Percentiles rank a stretch among this genome's conserved stretches.
These are phyloP conservation scores for Pleurotus giganteus DNA, from an alignment of 768 basidiomycete species.

Conservation along the genomic window DNA sequence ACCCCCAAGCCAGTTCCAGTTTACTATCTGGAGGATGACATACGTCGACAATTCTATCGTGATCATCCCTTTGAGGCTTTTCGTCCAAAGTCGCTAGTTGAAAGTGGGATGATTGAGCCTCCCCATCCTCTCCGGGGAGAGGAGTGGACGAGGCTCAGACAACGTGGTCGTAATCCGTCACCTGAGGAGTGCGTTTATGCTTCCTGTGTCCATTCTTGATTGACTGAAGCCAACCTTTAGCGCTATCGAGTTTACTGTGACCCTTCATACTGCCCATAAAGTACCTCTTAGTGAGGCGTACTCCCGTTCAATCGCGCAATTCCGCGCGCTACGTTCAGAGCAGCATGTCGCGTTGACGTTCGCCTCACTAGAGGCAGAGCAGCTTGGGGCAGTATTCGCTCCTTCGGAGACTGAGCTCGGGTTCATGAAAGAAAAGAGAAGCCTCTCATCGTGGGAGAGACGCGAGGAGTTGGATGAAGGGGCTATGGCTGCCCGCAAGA, in stretches of 20 bases:
- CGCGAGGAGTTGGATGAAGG: conserved; percentile 57
- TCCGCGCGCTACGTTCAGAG: conserved; percentile 83
- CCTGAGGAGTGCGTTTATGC: conserved; percentile 84
- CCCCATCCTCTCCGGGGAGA: conserved; percentile 55
- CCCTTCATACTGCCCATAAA: conserved; percentile 65
- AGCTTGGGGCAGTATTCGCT: conserved; percentile 65
- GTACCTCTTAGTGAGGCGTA: conserved; percentile 80
- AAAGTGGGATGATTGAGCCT: conserved; percentile 56
- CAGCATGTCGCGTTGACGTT: conserved; percentile 74
- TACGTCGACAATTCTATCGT: conserved; percentile 88
- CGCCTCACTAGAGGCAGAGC: conserved; percentile 78
- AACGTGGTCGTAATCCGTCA: conserved; percentile 78
- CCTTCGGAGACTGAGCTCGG: conserved; percentile 59
- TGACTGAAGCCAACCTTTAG: conserved; percentile 38
- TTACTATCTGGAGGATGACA: conserved; percentile 77
- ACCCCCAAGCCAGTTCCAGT: conserved; percentile 56
- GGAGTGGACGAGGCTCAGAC: conserved; percentile 77
- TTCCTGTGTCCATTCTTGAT: background rate
- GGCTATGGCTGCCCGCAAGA: conserved; percentile 63
- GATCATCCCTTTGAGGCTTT: conserved; percentile 98
- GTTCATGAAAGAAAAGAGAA: conserved; percentile 60
- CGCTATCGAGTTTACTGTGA: conserved; percentile 75
- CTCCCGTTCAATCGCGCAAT: conserved; percentile 74
- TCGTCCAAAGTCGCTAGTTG: conserved; percentile 73
- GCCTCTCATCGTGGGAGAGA: conserved; percentile 57